Evolutionary conservation across 306 rosid genomes (phyloP).

Genomic region (Vigna unguiculata): DNA sequence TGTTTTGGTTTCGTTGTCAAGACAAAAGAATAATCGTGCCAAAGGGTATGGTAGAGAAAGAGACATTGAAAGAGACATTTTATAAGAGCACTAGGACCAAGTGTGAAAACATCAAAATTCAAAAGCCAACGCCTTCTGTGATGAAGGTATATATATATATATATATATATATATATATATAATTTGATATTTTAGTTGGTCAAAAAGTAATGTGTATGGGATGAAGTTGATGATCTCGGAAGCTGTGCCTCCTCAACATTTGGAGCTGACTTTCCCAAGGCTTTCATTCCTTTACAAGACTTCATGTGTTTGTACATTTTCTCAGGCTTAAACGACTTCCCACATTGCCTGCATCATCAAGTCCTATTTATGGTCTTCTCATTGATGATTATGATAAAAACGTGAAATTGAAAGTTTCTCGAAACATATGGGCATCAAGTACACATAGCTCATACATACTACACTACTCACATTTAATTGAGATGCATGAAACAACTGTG

Average conservation of each 20-base stretch:
- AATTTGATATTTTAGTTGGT: constrained; percentile 44
- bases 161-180: too few relatives aligned
- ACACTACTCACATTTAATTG: constrained; percentile 23
- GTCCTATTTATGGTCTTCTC: constrained; percentile 28
- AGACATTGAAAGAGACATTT: background rate
- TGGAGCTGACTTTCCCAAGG: constrained; percentile 41
- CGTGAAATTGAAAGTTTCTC: constrained; percentile 19
- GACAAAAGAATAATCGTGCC: constrained; percentile 17
- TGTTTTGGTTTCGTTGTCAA: constrained; percentile 7
- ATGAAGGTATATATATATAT: too few relatives aligned
- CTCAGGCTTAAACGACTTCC: constrained; percentile 82
- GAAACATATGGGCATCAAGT: constrained; percentile 30
- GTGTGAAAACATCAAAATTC: constrained; percentile 33
- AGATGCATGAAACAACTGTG: constrained; percentile 10
- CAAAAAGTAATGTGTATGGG: constrained; percentile 46
- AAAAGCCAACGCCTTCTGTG: constrained; percentile 32
- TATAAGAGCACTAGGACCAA: constrained; percentile 11
- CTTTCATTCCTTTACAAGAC: constrained; percentile 77
- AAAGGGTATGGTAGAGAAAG: constrained; percentile 16
- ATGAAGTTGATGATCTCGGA: constrained; percentile 43
- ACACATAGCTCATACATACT: constrained; percentile 26
- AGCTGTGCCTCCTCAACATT: constrained; percentile 42
- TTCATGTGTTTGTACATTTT: constrained; percentile 86
- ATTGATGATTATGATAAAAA: constrained; percentile 40
- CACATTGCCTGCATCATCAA: constrained; percentile 81